Conservation (phyloP, 2,329 filamentous ascomycete species). For the Diplodia mutila region DNA sequence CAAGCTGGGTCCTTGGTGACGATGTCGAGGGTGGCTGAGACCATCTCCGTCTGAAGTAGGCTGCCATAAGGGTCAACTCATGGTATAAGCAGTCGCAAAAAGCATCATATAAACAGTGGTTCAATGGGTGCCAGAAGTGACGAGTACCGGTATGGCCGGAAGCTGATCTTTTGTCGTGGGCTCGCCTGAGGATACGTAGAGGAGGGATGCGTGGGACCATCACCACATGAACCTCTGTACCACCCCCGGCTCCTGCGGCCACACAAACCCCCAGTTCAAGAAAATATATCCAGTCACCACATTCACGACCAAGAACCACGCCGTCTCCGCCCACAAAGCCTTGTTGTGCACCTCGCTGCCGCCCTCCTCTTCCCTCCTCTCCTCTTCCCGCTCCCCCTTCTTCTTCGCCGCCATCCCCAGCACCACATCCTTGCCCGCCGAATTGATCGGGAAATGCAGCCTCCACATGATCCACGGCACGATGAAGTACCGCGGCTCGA, state of each 20-base stretch:
- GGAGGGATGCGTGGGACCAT: too few relatives aligned
- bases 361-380: background rate
- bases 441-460: constrained; percentile 66
- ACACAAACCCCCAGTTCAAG: constrained; percentile 68
- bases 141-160: too few relatives aligned
- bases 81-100: too few relatives aligned
- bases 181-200: too few relatives aligned
- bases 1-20: too few relatives aligned
- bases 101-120: too few relatives aligned
- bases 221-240: constrained; percentile 84
- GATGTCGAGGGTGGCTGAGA: too few relatives aligned
- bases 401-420: background rate
- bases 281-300: constrained; percentile 71
- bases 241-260: constrained; percentile 63
- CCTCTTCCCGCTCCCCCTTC: background rate
- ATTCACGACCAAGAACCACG: constrained; percentile 71
- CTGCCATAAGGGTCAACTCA: too few relatives aligned
- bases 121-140: too few relatives aligned
- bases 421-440: constrained; percentile 31
- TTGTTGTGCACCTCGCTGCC: constrained; percentile 43
- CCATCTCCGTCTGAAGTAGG: too few relatives aligned
- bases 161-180: too few relatives aligned
- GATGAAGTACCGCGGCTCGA: constrained; percentile 96
- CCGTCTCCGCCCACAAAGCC: constrained; percentile 64
- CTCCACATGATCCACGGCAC: constrained; percentile 94